A percentile compares a stretch with the other conserved stretches of the same genome.
These are phyloP conservation scores for Kodamaea neixiangensis DNA, from an alignment of 805 yeast species.

Conservation along the genomic window DNA sequence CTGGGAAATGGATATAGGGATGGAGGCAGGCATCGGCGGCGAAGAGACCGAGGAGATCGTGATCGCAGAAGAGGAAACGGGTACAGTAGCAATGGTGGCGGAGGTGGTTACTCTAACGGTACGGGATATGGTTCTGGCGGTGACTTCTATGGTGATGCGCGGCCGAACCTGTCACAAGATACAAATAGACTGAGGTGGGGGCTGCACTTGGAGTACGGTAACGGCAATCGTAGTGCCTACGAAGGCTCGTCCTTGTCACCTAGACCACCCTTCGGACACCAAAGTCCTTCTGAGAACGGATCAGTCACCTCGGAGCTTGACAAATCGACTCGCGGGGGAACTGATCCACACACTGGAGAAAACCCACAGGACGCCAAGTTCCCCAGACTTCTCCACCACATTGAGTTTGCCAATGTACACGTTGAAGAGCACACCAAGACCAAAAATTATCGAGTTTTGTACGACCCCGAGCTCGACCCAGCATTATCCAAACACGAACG, in stretches of 20 bases:
- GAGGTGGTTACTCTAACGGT: neutral
- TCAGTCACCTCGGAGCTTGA: neutral
- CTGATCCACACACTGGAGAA: constrained; percentile 33
- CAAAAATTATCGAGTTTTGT: constrained; percentile 45
- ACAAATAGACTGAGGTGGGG: constrained; percentile 1
- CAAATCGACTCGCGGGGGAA: constrained; percentile 22
- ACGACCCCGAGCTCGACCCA: constrained; percentile 50
- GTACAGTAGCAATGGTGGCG: neutral
- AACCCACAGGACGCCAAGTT: constrained; percentile 34
- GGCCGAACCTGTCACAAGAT: neutral
- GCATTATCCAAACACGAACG: constrained; percentile 32
- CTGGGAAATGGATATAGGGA: neutral
- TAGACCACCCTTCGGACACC: neutral
- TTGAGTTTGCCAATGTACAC: constrained; percentile 16
- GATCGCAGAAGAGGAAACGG: neutral
- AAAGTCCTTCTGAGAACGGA: neutral
- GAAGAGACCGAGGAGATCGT: neutral
- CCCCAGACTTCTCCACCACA: constrained; percentile 32
- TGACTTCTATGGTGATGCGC: neutral
- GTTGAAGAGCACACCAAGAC: constrained; percentile 7
- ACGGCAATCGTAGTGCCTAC: neutral
- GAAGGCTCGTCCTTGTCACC: neutral
- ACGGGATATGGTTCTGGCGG: neutral
- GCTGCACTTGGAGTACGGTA: neutral
- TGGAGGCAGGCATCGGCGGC: neutral